Percentiles rank a stretch among this genome's conserved stretches.
phyloP scores from a whole-genome alignment of 1,139 yeast genomes.

The Pichia inconspicua region DNA sequence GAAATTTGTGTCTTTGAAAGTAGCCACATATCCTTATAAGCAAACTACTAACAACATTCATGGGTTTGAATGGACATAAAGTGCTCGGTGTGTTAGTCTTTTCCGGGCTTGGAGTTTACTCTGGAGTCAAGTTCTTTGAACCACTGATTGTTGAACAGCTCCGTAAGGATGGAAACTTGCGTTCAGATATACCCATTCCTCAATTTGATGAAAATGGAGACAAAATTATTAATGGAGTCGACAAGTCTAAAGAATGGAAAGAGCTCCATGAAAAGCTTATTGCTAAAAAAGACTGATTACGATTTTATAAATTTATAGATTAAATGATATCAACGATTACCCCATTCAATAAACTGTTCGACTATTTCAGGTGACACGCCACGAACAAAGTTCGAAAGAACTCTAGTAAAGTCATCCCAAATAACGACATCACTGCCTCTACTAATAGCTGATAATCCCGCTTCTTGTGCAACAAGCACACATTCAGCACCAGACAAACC shows the following conservation, averaged over 20 bases:
- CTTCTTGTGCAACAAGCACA: conserved; percentile 85
- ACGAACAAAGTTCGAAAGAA: conserved; percentile 56
- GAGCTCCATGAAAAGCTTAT: conserved; percentile 16
- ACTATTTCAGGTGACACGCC: conserved; percentile 84
- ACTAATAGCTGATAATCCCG: conserved; percentile 78
- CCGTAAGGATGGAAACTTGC: conserved; percentile 57
- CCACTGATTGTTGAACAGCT: conserved; percentile 66
- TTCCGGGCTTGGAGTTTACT: conserved; percentile 28
- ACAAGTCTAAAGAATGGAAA: conserved; percentile 17
- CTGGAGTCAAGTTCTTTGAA: conserved; percentile 62
- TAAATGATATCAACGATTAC: background rate
- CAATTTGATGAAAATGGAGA: conserved; percentile 38
- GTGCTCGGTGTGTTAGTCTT: conserved; percentile 19
- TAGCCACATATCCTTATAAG: no score
- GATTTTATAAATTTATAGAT: background rate
- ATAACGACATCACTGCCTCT: conserved; percentile 40
- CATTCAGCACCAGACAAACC: conserved; percentile 98
- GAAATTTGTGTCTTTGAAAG: no score
- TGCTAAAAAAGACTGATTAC: conserved; percentile 7
- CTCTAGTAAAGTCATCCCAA: conserved; percentile 61
- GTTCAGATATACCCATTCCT: conserved; percentile 50
- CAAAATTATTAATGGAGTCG: conserved; percentile 23
- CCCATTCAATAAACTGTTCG: conserved; percentile 38
- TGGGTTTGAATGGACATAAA: conserved; percentile 11
- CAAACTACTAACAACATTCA: background rate